Base-by-base conservation (phyloP, 768 basidiomycete genomes). In the Phanerochaete carnosa region DNA sequence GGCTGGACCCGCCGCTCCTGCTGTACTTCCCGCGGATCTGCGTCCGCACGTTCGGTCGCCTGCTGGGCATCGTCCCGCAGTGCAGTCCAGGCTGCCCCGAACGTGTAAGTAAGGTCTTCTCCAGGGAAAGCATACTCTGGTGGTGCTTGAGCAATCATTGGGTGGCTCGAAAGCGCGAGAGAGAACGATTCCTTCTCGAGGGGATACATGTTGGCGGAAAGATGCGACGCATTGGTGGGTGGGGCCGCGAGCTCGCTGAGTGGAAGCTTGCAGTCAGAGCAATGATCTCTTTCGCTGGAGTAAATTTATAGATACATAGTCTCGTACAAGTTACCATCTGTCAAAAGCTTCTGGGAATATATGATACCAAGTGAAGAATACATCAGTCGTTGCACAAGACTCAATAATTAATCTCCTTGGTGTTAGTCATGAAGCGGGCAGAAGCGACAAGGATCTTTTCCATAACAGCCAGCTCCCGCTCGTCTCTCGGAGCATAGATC, bases 1-100 rank as follows among this genome's bases (percentile, higher is more conserved):
- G 88, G 88, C 73, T 89, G 23, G 87, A 89, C 64, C 86, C 87
- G 8, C 88, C 87, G 13, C 72, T 89, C 33, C 19, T 74, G 9
- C 70, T 82, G 11, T 89, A 89, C 72, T 77, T 89, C 57, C 85
- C 87, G 23, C 83, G 88, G 16, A 64, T 88, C 26, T 66, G 81
- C 60, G 63, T 74, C 57, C 77, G 87, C 50, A 88, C 86, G 0
- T 65, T 85, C n/a, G 66, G 74, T 60, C 71, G 74, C n/a, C 64
- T 75, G 8, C 39, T 72, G 26, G 57, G 70, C 12, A 16, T 66
- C n/a, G 47, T 16, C 7, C 61, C 65, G 5, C 69, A 66, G 13
- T 73, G 72, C 67, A 68, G 67, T 25, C 61, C 65, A 11, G 74
- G 71, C 26, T 75, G 74, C 63, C 51, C 63, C 33, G 74, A 75